Evolutionary conservation across 768 basidiomycete genomes (phyloP), one percentile per base, ranked within the genome.

Genomic region (Strobilomyces echinocephalus): DNA sequence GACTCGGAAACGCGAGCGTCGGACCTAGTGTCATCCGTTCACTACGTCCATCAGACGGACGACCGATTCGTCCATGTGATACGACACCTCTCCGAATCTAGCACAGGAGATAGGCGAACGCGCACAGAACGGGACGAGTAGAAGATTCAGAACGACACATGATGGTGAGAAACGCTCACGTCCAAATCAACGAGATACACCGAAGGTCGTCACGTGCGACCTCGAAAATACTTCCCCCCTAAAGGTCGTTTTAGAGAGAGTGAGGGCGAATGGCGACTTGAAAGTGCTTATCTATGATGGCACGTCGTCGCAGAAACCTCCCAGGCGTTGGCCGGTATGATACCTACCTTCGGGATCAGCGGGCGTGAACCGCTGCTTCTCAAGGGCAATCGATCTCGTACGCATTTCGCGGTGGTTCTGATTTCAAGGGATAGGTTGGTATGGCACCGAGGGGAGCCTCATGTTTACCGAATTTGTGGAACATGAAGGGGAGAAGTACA

Each of bases 261-360:
- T n/a, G n/a, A n/a, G n/a, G n/a, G 40, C n/a, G 31, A 9, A 30
- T 30, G 1, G 30, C 30, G 6, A 30, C 30, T 24, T 24, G 20
- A 30, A 14, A 6, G 6, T 40, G 16, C 55, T 63, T 66, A 66
- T 66, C 64, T 53, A 55, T 57, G 47, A 48, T 38, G 24, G 39
- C 30, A 46, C 40, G 36, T 30, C 9, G 30, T 30, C 44, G 14
- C 50, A 18, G 20, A 34, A n/a, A 26, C 35, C 16, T 44, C 46
- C 12, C 28, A 26, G n/a, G n/a, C 24, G 26, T 33, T 10, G 46
- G 34, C 38, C n/a, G n/a, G 44, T 48, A 28, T 28, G 7, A 21
- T 12, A 38, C 8, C 5, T 9, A n/a, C 38, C 58, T 60, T 57
- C 56, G 59, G 68, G 62, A 69, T 70, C 57, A 60, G 33, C 31